Evolutionary conservation across 2,329 filamentous ascomycete genomes (phyloP).

Genomic region (Trichophyton verrucosum): DNA sequence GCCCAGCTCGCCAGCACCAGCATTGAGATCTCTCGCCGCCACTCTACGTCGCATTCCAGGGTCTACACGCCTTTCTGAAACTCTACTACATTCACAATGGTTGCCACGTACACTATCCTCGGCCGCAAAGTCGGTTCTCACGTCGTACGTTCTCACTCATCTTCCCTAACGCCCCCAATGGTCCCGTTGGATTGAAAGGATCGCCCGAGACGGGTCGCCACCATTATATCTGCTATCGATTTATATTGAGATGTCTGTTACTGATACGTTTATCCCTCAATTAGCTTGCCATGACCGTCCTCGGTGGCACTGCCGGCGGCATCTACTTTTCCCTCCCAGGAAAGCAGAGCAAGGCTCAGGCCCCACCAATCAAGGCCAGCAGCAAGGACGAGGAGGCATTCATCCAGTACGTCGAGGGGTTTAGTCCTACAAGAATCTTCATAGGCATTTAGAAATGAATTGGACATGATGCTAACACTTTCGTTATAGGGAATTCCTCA

Average conservation of each 20-base stretch:
- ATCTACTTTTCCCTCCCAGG: slow-evolving; percentile 35
- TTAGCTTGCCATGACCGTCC: slow-evolving; percentile 50
- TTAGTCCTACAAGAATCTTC: background rate
- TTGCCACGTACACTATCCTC: slow-evolving; percentile 40
- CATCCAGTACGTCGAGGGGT: slow-evolving; percentile 45
- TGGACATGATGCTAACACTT: background rate
- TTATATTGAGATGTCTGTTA: background rate
- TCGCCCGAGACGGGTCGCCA: background rate
- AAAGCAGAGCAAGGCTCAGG: slow-evolving; percentile 35
- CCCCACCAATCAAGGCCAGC: slow-evolving; percentile 50
- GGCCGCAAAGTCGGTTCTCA: slow-evolving; percentile 43
- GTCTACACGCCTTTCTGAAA: background rate
- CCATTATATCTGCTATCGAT: background rate
- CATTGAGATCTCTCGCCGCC: background rate
- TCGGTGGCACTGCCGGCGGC: slow-evolving; percentile 39
- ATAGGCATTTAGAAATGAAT: background rate
- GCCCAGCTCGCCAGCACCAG: background rate
- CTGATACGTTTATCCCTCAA: slow-evolving; percentile 7
- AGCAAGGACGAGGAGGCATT: slow-evolving; percentile 58
- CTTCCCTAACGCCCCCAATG: slow-evolving; percentile 7
- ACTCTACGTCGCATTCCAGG: background rate
- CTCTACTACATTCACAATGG: slow-evolving; percentile 31
- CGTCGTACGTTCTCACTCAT: slow-evolving; percentile 30
- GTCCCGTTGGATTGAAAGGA: background rate
- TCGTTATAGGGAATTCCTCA: slow-evolving; percentile 37